These are phyloP conservation scores for Emergomyces orientalis DNA, from an alignment of 2,329 filamentous ascomycete genomes.

Conservation along the genomic window DNA sequence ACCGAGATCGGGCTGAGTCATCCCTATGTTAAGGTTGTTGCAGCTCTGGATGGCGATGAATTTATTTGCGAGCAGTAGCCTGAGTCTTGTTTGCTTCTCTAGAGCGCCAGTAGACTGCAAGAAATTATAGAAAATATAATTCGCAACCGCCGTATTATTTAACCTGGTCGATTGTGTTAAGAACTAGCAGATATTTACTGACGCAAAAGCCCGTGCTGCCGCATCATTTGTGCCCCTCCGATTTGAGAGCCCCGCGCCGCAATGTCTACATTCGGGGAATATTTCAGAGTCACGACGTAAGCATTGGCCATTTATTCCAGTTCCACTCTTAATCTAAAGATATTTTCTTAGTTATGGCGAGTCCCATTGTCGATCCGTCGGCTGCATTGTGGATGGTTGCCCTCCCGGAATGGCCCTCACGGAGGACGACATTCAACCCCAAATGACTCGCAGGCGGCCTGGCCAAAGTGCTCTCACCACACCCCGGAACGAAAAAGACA, in stretches of 20 bases:
- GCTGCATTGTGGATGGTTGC: slow-evolving; percentile 73
- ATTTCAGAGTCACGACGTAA: slow-evolving; percentile 69
- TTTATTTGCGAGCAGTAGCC: not conserved
- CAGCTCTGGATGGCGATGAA: not conserved
- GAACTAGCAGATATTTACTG: not conserved
- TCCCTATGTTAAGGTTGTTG: not conserved
- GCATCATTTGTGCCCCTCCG: not conserved
- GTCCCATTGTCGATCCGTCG: slow-evolving; percentile 84
- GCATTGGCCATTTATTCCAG: slow-evolving; percentile 12
- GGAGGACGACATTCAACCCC: slow-evolving; percentile 83
- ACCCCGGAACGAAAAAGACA: slow-evolving; percentile 84
- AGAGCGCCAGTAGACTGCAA: not conserved
- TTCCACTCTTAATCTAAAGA: slow-evolving; percentile 18
- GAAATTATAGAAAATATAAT: not conserved
- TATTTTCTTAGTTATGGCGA: slow-evolving; percentile 56
- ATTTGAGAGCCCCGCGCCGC: slow-evolving; percentile 16
- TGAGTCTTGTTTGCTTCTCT: not conserved
- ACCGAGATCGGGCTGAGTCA: slow-evolving; percentile 9
- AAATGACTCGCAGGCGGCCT: slow-evolving; percentile 82
- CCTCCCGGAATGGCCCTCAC: slow-evolving; percentile 80
- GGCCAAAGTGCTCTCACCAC: slow-evolving; percentile 87
- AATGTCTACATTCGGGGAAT: slow-evolving; percentile 75
- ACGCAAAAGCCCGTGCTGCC: not conserved
- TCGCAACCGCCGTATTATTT: too few relatives aligned
- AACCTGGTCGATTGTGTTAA: not conserved